Evolutionary conservation across 768 basidiomycete species (phyloP), one percentile per base, ranked within the genome.

Genomic region (Porphyrellus cyaneotinctus): DNA sequence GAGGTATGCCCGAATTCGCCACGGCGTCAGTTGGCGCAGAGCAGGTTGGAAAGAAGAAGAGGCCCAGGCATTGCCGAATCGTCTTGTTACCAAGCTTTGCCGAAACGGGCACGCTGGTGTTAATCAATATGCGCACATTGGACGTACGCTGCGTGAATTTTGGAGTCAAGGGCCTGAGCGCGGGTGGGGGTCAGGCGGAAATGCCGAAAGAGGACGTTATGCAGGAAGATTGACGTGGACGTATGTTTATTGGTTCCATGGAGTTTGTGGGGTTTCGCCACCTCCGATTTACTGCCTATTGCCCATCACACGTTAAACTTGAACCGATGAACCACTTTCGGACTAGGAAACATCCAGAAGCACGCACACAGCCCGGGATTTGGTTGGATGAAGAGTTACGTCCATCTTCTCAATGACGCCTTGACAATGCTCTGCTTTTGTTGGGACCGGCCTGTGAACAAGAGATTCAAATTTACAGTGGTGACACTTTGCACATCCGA

Each of bases 1-100:
- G 97, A 31, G 91, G 91, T 54, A 95, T 97, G 71, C 84, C 87
- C 28, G 73, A 73, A 54, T 97, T 97, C 61, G 81, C 77, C 50
- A 95, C 94, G 4, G 78, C 80, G 47, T 54, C 95, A 35, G 80
- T 91, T 6, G 70, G 71, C 53, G 55, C 63, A 30, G 66, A 77
- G 64, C 58, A 68, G 41, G 66, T 58, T 50, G 48, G 61, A 58
- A 60, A 60, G 41, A 46, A 20, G 28, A 58, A 71, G 64, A 52
- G 8, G 24, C 47, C 61, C 26, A 73, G 70, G 57, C 72, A 64
- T 58, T 88, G 85, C 72, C 76, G 94, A 47, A 74, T 97, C 35
- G 77, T 97, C 23, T 74, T 95, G 53, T 72, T 97, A 23, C 95
- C 95, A 2, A 78, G 76, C 33, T 97, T 97, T 64, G 75, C 82